These are phyloP conservation scores for Arthrobotrys iridis DNA, from an alignment of 2,329 filamentous ascomycete species.

Conservation along the genomic window DNA sequence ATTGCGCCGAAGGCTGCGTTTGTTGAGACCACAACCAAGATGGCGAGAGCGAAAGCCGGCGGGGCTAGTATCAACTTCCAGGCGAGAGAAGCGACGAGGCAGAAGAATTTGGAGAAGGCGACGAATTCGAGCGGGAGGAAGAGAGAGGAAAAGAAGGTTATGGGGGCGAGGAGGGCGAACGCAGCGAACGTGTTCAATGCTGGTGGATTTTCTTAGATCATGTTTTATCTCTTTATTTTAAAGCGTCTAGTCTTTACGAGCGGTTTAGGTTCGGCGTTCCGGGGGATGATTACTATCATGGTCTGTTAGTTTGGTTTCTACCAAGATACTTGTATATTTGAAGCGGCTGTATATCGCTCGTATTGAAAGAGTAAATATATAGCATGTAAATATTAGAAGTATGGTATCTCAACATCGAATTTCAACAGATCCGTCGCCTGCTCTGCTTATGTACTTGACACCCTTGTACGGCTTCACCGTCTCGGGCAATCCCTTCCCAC, in stretches of 20 bases:
- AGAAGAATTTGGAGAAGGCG: slow-evolving; percentile 55
- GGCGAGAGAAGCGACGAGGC: slow-evolving; percentile 37
- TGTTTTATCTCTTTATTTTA: not conserved
- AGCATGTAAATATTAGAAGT: slow-evolving; percentile 13
- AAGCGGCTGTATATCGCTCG: not conserved
- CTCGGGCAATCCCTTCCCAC: slow-evolving; percentile 85
- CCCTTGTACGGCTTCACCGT: slow-evolving; percentile 95
- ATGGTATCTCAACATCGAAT: slow-evolving; percentile 61
- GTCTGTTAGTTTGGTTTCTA: not conserved
- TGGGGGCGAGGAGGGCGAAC: slow-evolving; percentile 67
- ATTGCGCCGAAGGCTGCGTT: slow-evolving; percentile 60
- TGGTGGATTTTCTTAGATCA: slow-evolving; percentile 39
- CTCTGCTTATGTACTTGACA: slow-evolving; percentile 87
- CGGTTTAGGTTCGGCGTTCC: slow-evolving; percentile 19
- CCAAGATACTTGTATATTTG: not conserved
- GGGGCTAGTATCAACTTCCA: slow-evolving; percentile 47
- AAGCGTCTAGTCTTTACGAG: not conserved
- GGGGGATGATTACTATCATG: not conserved
- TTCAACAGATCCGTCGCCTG: slow-evolving; percentile 62
- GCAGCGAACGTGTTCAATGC: slow-evolving; percentile 61
- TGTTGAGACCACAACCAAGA: slow-evolving; percentile 57
- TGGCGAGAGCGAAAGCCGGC: slow-evolving; percentile 46
- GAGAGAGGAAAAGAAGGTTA: slow-evolving; percentile 70
- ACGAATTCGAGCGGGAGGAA: slow-evolving; percentile 58
- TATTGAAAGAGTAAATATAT: not conserved